These are phyloP conservation scores for Blastobotrys apis DNA, from an alignment of 1,139 yeast species.

Conservation along the genomic window DNA sequence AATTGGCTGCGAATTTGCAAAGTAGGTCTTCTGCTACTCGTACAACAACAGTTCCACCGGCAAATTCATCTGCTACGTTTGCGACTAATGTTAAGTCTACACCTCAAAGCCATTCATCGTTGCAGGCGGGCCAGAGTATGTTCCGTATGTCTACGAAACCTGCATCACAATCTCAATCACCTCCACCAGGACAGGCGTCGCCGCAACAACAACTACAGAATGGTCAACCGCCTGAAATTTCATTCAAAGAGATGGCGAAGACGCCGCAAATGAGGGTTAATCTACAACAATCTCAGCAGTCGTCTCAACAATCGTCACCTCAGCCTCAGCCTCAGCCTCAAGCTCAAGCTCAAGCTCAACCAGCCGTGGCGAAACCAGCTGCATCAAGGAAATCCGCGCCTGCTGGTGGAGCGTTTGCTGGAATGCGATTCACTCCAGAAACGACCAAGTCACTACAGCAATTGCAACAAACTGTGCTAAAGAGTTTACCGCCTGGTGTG, in stretches of 20 bases:
- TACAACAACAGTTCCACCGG: constrained; percentile 12
- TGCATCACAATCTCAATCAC: not conserved
- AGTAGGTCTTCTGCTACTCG: constrained; percentile 10
- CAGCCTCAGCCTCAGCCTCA: no score
- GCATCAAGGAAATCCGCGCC: not conserved
- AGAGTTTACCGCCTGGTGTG: constrained; percentile 19
- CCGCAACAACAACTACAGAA: not conserved
- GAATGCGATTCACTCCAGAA: no score
- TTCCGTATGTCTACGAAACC: constrained; percentile 21
- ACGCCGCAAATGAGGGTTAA: constrained; percentile 16
- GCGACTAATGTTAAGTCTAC: no score
- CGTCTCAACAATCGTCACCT: no score
- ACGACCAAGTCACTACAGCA: no score
- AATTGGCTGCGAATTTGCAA: constrained; percentile 22
- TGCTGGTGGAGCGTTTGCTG: not conserved
- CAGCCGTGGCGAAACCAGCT: no score
- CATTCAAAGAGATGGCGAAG: constrained; percentile 22
- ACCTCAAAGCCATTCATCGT: constrained; percentile 14
- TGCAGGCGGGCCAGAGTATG: constrained; percentile 28
- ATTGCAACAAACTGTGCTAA: constrained; percentile 4
- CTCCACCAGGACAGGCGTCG: constrained; percentile 17
- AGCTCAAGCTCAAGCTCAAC: no score
- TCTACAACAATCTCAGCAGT: constrained; percentile 9
- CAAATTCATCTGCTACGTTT: no score
- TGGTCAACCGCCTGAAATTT: no score